A percentile compares a stretch with the other conserved stretches of the same genome.
These are phyloP conservation scores for Penicillium sp. DNA, from an alignment of 2,329 filamentous ascomycete species.

Conservation along the genomic window DNA sequence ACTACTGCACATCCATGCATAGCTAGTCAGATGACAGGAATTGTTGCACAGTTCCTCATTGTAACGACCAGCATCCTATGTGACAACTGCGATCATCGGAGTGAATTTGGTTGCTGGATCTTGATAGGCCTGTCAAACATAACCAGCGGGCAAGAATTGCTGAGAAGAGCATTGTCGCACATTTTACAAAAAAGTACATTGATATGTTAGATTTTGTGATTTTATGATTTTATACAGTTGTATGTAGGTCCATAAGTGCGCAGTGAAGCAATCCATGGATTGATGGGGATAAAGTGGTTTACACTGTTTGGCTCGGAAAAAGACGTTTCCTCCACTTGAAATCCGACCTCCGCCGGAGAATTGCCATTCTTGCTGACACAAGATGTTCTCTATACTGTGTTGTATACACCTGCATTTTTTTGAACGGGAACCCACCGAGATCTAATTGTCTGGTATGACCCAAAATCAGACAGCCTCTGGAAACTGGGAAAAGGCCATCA, in stretches of 20 bases:
- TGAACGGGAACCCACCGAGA: no score
- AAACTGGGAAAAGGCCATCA: neutral
- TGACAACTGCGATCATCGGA: no score
- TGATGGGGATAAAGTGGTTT: neutral
- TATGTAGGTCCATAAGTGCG: neutral
- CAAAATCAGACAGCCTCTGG: neutral
- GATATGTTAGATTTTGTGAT: no score
- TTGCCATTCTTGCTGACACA: neutral
- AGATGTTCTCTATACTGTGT: neutral
- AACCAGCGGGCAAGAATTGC: no score
- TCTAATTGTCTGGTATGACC: no score
- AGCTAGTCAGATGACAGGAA: neutral
- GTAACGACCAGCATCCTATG: no score
- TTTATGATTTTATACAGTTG: no score
- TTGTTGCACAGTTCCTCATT: neutral
- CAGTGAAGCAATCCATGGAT: no score
- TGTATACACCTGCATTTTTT: neutral
- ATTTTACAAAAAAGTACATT: no score
- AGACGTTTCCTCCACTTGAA: slow-evolving; percentile 1
- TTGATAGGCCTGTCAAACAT: neutral
- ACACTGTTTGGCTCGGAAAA: slow-evolving; percentile 1
- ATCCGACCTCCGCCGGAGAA: slow-evolving; percentile 3
- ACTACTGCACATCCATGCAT: neutral
- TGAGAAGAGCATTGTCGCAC: no score
- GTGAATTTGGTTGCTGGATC: neutral